A percentile compares a stretch with the other conserved stretches of the same genome.
Evolutionary conservation across 202 grass and related monocot species (phyloP).

Genomic region (Schoenoplectus tabernaemontani): DNA sequence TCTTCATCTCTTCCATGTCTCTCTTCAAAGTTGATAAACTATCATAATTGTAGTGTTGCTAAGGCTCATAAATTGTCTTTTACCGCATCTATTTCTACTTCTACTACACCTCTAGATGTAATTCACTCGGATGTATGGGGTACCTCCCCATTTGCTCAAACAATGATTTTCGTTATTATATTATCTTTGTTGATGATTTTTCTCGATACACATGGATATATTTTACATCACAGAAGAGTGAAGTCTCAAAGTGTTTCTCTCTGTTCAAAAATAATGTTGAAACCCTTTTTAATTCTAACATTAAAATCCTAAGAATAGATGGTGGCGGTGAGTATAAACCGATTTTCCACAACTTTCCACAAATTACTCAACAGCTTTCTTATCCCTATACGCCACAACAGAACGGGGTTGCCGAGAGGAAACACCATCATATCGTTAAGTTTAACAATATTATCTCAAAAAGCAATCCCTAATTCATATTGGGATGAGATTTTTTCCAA

Average conservation of each 20-base stretch:
- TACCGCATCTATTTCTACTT: no score
- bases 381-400: background rate
- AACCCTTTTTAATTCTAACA: background rate
- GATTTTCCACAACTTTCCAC: background rate
- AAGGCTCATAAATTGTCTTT: no score
- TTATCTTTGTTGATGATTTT: conserved; percentile 4
- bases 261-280: background rate
- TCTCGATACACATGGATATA: background rate
- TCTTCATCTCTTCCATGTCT: no score
- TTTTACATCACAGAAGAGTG: background rate
- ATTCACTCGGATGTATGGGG: no score
- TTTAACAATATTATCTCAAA: background rate
- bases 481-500: background rate
- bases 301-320: background rate
- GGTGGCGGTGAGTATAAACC: background rate
- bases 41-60: no score
- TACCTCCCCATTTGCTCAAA: no score
- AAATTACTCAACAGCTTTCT: background rate
- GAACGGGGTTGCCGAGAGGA: background rate
- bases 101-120: no score
- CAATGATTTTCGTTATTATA: background rate
- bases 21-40: no score
- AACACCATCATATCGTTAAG: background rate
- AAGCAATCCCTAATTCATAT: background rate
- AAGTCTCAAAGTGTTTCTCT: background rate